Evolutionary conservation across 345 rosid species (phyloP).

Genomic region (Eutrema japonicum): DNA sequence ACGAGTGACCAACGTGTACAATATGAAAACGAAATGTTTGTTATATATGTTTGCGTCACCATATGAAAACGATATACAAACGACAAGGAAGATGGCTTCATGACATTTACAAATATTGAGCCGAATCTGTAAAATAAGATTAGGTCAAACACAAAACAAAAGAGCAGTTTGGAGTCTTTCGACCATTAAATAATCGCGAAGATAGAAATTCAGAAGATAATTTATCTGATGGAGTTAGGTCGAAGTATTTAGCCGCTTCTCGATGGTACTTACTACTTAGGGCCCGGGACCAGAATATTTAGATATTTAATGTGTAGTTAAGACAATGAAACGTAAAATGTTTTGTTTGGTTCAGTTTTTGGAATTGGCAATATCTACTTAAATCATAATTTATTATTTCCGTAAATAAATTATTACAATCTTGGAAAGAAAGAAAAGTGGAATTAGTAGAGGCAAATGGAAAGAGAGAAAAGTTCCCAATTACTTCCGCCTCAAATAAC

Average conservation of each 20-base stretch:
- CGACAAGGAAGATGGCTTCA: neutral
- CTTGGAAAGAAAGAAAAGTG: constrained; percentile 31
- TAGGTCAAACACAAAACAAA: constrained; percentile 22
- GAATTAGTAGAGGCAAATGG: neutral
- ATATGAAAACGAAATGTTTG: neutral
- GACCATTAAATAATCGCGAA: constrained; percentile 14
- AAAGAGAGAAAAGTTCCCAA: neutral
- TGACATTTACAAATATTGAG: neutral
- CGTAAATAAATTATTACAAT: neutral
- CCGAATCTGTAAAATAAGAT: neutral
- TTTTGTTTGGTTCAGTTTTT: constrained; percentile 14
- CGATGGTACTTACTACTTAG: constrained; percentile 29
- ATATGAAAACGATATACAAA: constrained; percentile 17
- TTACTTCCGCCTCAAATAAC: constrained; percentile 37
- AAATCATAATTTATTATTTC: neutral
- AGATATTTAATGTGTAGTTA: neutral
- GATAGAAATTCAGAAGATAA: neutral
- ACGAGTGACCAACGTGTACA: constrained; percentile 17
- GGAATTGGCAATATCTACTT: neutral
- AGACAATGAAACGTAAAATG: neutral
- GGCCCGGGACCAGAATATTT: constrained; percentile 4
- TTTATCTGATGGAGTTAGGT: constrained; percentile 2
- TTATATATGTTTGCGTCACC: neutral
- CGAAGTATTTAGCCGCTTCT: constrained; percentile 25
- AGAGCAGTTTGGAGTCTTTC: neutral